Conservation (phyloP, 1,139 yeast species). For the Geotrichum bryndzae region DNA sequence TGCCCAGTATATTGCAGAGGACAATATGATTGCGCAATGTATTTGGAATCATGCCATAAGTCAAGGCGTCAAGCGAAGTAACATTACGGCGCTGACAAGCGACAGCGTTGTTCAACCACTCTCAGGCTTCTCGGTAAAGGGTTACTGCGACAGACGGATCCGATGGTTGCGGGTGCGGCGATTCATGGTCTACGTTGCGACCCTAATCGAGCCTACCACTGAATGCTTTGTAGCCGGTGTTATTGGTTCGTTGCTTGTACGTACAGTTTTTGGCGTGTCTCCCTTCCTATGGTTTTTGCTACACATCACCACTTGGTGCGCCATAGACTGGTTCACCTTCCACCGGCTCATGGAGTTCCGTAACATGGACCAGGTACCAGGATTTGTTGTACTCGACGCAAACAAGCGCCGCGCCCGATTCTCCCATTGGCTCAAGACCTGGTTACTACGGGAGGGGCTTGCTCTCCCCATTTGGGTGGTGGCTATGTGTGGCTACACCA, state of each 20-base stretch:
- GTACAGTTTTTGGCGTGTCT: constrained; percentile 34
- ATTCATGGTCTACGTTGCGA: constrained; percentile 82
- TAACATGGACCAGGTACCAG: constrained; percentile 18
- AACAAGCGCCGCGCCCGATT: constrained; percentile 11
- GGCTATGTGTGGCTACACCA: constrained; percentile 73
- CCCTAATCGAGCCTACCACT: constrained; percentile 80
- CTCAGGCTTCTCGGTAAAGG: constrained; percentile 42
- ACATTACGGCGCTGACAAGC: constrained; percentile 71
- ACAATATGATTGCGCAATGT: constrained; percentile 86
- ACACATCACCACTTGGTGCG: constrained; percentile 60
- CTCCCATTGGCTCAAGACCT: constrained; percentile 42
- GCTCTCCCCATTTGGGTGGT: constrained; percentile 82
- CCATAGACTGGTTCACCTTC: constrained; percentile 58
- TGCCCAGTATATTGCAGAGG: constrained; percentile 83
- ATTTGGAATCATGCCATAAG: constrained; percentile 71
- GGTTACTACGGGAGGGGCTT: constrained; percentile 65
- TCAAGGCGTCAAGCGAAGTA: constrained; percentile 37
- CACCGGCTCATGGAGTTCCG: constrained; percentile 39
- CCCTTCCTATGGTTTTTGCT: constrained; percentile 39
- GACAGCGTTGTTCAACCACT: constrained; percentile 80
- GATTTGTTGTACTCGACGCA: neutral
- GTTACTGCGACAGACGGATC: constrained; percentile 62
- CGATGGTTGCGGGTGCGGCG: constrained; percentile 88
- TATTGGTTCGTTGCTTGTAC: constrained; percentile 58
- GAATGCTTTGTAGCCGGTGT: constrained; percentile 64